Conservation (phyloP, 2,329 filamentous ascomycete genomes). For the Colletotrichum falcatum region DNA sequence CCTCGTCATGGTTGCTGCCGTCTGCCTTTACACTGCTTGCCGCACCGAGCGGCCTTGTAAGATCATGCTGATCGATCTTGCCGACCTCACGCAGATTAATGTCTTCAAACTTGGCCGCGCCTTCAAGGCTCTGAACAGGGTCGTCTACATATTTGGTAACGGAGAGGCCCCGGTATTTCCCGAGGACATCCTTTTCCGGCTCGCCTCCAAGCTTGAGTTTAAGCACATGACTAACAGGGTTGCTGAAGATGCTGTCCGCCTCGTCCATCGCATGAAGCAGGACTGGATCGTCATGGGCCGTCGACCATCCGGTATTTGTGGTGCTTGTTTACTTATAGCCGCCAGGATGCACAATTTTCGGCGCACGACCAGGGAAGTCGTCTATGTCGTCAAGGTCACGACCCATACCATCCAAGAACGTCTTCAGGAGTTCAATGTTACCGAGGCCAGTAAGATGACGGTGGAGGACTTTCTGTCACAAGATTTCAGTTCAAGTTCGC, state of each 20-base stretch:
- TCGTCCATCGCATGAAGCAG: slow-evolving; percentile 91
- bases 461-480: slow-evolving; percentile 85
- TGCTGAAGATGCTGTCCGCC: slow-evolving; percentile 86
- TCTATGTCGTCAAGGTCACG: slow-evolving; percentile 98
- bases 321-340: slow-evolving; percentile 92
- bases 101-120: slow-evolving; percentile 92
- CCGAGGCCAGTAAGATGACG: slow-evolving; percentile 85
- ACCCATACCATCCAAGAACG: slow-evolving; percentile 93
- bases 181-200: slow-evolving; percentile 91
- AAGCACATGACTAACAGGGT: slow-evolving; percentile 84
- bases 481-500: slow-evolving; percentile 68
- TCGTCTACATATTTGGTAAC: slow-evolving; percentile 39
- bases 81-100: slow-evolving; percentile 84
- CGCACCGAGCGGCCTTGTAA: slow-evolving; percentile 83
- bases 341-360: slow-evolving; percentile 99
- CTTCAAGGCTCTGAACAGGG: slow-evolving; percentile 78
- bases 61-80: slow-evolving; percentile 94
- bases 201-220: slow-evolving; percentile 93
- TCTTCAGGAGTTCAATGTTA: slow-evolving; percentile 90
- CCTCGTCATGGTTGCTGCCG: slow-evolving; percentile 86
- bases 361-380: slow-evolving; percentile 90
- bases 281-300: slow-evolving; percentile 98
- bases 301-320: slow-evolving; percentile 92
- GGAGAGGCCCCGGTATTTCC: slow-evolving; percentile 79
- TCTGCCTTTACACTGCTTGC: slow-evolving; percentile 90